Evolutionary conservation across 169 alveolate genomes (phyloP), one percentile per base, ranked within the genome.

Genomic region (Plasmodium vinckei): DNA sequence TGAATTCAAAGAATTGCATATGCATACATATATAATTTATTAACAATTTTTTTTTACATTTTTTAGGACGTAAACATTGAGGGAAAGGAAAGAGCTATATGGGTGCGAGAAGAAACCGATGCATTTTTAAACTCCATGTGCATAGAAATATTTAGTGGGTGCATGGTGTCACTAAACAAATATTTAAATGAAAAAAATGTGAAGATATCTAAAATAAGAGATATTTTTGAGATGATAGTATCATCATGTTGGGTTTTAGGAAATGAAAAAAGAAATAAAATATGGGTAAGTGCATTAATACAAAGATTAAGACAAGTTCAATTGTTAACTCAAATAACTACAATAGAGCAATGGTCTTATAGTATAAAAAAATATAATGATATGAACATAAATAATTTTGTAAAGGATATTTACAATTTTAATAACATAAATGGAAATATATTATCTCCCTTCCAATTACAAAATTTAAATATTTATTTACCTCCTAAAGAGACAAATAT

Each of bases 291-390:
- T 19, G 88, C 88, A 10, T 67, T 75, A 9, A 67, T 75, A 54
- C 88, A 75, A 67, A 75, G 88, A 67, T 63, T 75, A 75, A 75
- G 88, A 56, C 88, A 75, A 75, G 46, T 75, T 1, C 88, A 75
- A 42, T 56, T 75, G 13, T 57, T 75, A 33, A 75, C 88, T 7
- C 88, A 75, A 42, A 75, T 75, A 21, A 75, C 77, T 33, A 75
- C 88, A 21, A 75, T 75, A 21, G 88, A 75, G 27, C 61, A 75
- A 3, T 75, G 88, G 88, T 75, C 77, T 19, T 57, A 75, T 67
- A 75, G 61, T 21, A 75, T 75, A 17, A 75, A 75, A 75, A 75
- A 75, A 54, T 75, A 75, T 25, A 75, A 75, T 56, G 88, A 75
- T 54, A 33, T 75, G 23, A 75, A 75, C 23, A 75, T 75, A 10